Conservation (phyloP, 768 basidiomycete genomes). For the Candolleomyces efflorescens region DNA sequence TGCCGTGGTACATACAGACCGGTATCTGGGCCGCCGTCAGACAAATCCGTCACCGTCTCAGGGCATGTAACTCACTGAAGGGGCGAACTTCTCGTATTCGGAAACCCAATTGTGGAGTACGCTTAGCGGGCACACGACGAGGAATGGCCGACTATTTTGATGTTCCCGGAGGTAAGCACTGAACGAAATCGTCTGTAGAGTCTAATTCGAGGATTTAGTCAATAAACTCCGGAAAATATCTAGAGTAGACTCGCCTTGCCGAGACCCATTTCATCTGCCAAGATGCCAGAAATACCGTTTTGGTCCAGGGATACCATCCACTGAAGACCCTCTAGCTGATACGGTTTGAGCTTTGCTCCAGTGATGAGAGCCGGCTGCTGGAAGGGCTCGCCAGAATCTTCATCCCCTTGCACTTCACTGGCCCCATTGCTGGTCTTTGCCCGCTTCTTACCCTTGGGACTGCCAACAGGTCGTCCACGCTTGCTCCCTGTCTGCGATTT, state of each 20-base stretch:
- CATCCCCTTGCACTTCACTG: slow-evolving; percentile 13
- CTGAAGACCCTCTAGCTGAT: slow-evolving; percentile 91
- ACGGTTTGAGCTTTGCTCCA: slow-evolving; percentile 81
- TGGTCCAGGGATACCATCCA: slow-evolving; percentile 91
- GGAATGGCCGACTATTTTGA: slow-evolving; percentile 66
- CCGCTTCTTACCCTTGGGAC: slow-evolving; percentile 20
- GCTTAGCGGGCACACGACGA: slow-evolving; percentile 90
- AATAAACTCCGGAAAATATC: background rate
- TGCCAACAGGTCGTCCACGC: slow-evolving; percentile 14
- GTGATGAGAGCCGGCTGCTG: slow-evolving; percentile 78
- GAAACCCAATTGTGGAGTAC: slow-evolving; percentile 90
- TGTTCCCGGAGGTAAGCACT: slow-evolving; percentile 82
- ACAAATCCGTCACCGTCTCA: background rate
- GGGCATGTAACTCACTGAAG: slow-evolving; percentile 35
- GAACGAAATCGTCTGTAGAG: slow-evolving; percentile 93
- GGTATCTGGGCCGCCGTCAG: slow-evolving; percentile 55
- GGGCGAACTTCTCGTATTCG: slow-evolving; percentile 84
- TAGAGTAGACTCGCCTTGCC: slow-evolving; percentile 54
- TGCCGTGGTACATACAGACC: slow-evolving; percentile 88
- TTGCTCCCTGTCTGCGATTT: slow-evolving; percentile 22
- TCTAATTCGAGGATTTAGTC: slow-evolving; percentile 40
- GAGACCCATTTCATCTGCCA: slow-evolving; percentile 95
- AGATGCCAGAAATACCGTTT: slow-evolving; percentile 79
- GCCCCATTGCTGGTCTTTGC: slow-evolving; percentile 21
- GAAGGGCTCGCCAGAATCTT: slow-evolving; percentile 37